Evolutionary conservation across 2,329 filamentous ascomycete species (phyloP).

Genomic region (Bipolaris sorokiniana): DNA sequence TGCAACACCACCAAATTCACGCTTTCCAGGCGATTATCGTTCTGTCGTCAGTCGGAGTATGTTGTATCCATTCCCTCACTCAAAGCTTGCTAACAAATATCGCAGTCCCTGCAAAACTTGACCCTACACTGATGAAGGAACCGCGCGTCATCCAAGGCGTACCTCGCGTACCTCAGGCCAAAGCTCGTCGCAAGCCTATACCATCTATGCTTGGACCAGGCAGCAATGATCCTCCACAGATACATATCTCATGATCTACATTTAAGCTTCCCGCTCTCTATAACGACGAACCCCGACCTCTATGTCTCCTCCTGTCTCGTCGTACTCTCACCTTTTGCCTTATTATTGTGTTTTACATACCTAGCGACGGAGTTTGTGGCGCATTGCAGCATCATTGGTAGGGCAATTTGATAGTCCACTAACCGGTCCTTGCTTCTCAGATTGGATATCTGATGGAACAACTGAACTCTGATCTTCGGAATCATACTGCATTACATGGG

Average conservation of each 20-base stretch:
- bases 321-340: constrained; percentile 9
- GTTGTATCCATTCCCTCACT: constrained; percentile 12
- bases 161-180: constrained; percentile 64
- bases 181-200: constrained; percentile 58
- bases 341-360: constrained; percentile 34
- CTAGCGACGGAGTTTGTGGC: constrained; percentile 43
- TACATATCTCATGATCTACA: constrained; percentile 37
- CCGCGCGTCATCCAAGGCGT: constrained; percentile 87
- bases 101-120: constrained; percentile 78
- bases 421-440: constrained; percentile 14
- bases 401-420: constrained; percentile 10
- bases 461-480: constrained; percentile 30
- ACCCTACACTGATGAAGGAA: constrained; percentile 87
- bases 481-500: constrained; percentile 32
- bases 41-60: constrained; percentile 58
- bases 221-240: constrained; percentile 26
- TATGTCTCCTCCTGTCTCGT: constrained; percentile 22
- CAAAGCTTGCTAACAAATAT: constrained; percentile 52
- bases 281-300: constrained; percentile 27
- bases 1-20: constrained; percentile 61
- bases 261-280: constrained; percentile 15
- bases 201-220: constrained; percentile 51
- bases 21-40: constrained; percentile 62
- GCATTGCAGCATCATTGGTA: constrained; percentile 16
- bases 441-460: constrained; percentile 31